Conservation (phyloP, 2,329 filamentous ascomycete species). For the Trichoderma sp. region DNA sequence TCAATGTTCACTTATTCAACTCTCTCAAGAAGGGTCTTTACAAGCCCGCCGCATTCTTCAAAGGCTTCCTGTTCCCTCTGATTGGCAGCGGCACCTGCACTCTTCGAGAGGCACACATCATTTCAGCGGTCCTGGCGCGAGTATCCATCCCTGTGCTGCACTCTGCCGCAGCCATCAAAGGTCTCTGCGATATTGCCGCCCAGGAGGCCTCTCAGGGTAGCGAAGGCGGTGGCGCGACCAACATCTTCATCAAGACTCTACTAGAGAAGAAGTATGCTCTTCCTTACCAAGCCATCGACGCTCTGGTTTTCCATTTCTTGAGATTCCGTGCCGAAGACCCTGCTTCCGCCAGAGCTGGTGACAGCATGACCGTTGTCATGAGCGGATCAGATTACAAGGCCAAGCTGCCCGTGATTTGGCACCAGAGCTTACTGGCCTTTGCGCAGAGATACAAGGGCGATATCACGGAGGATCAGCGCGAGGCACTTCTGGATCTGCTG, state of each 20-base stretch:
- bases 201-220: constrained; percentile 82
- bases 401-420: constrained; percentile 91
- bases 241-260: constrained; percentile 91
- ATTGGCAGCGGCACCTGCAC: constrained; percentile 86
- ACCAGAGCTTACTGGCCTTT: constrained; percentile 90
- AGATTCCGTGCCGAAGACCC: constrained; percentile 77
- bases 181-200: constrained; percentile 90
- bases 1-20: constrained; percentile 95
- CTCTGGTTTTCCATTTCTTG: constrained; percentile 94
- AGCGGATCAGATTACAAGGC: constrained; percentile 55
- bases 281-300: constrained; percentile 91
- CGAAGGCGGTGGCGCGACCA: constrained; percentile 88
- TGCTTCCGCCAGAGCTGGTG: constrained; percentile 54
- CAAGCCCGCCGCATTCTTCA: constrained; percentile 96
- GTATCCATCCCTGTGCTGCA: constrained; percentile 90
- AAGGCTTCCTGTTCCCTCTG: constrained; percentile 90
- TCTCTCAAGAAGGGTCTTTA: constrained; percentile 88
- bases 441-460: constrained; percentile 94
- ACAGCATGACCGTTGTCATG: constrained; percentile 56
- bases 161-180: constrained; percentile 87
- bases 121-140: constrained; percentile 81
- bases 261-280: constrained; percentile 97
- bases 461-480: constrained; percentile 92
- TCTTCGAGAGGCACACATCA: constrained; percentile 86
- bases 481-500: constrained; percentile 85